Evolutionary conservation across 2,329 filamentous ascomycete genomes (phyloP).

Genomic region (Onygena corvina): DNA sequence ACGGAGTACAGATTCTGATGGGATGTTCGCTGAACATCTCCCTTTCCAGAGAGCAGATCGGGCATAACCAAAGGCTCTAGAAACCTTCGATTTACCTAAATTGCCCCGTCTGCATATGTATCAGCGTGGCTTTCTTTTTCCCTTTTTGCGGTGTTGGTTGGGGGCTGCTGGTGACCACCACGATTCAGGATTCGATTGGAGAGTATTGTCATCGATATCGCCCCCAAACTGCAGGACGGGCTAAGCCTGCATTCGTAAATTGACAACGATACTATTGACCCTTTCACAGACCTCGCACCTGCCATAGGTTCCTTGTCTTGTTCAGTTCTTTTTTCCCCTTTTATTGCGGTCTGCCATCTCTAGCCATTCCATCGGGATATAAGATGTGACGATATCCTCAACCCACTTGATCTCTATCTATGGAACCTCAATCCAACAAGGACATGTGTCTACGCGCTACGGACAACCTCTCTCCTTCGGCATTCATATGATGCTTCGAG

Average conservation of each 20-base stretch:
- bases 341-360: too few relatives aligned
- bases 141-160: not conserved
- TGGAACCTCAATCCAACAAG: too few relatives aligned
- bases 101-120: not conserved
- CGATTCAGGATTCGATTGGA: constrained; percentile 3
- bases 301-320: not conserved
- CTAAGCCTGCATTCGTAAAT: not conserved
- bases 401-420: too few relatives aligned
- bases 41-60: not conserved
- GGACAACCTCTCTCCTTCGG: not conserved
- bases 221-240: constrained; percentile 1
- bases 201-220: not conserved
- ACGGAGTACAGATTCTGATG: not conserved
- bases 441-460: not conserved
- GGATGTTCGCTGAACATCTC: not conserved
- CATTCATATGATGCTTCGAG: constrained; percentile 1
- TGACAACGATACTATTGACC: not conserved
- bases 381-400: not conserved
- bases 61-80: not conserved
- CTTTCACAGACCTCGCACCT: not conserved
- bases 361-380: not conserved
- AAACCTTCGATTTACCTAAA: not conserved
- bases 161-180: not conserved
- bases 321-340: not conserved
- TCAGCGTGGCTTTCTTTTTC: not conserved